Conservation (phyloP, 768 basidiomycete species). For the Termitomyces heimii region DNA sequence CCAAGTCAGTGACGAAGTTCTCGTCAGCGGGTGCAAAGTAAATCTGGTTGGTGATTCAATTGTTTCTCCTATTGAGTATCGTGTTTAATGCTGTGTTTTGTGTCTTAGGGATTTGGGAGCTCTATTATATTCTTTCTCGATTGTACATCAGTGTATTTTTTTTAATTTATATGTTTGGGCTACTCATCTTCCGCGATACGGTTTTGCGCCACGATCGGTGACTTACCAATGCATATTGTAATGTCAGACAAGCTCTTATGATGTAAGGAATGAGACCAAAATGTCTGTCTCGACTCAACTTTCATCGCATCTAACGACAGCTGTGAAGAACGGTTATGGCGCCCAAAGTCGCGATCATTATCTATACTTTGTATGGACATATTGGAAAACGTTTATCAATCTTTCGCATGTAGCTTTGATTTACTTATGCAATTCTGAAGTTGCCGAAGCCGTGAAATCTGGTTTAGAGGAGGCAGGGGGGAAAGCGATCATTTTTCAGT, state of each 20-base stretch:
- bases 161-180: constrained; percentile 19
- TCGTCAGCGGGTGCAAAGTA: constrained; percentile 71
- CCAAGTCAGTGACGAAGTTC: constrained; percentile 89
- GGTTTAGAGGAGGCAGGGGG: constrained; percentile 48
- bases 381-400: constrained; percentile 52
- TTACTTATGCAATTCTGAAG: constrained; percentile 25
- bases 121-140: constrained; percentile 16
- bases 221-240: not conserved
- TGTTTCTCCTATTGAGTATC: not conserved
- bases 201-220: not conserved
- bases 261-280: not conserved
- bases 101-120: not conserved
- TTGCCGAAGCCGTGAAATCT: constrained; percentile 49
- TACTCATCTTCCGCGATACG: not conserved
- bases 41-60: constrained; percentile 1
- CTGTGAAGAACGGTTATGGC: constrained; percentile 23
- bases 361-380: constrained; percentile 75
- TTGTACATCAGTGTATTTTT: constrained; percentile 32
- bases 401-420: not conserved
- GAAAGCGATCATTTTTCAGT: constrained; percentile 49
- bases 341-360: constrained; percentile 59
- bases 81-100: not conserved
- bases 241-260: not conserved
- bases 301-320: not conserved
- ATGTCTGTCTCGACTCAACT: not conserved